Conservation (phyloP, 768 basidiomycete species). For the Trametes elegans region DNA sequence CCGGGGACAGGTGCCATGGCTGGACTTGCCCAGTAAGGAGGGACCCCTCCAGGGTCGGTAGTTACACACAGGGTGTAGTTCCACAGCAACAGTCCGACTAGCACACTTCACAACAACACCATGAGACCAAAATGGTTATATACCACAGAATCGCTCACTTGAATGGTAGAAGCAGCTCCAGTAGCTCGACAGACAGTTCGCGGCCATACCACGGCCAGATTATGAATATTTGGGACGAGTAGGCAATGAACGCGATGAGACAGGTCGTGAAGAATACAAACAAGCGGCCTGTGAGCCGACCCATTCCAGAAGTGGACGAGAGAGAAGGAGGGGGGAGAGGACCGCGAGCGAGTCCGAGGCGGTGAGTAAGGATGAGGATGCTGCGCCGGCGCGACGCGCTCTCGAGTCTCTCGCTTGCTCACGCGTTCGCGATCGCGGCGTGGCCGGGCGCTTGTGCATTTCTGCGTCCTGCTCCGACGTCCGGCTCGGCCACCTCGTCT, state of each 20-base stretch:
- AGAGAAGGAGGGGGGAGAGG: not conserved
- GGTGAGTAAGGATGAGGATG: not conserved
- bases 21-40: conserved; percentile 66
- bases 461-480: not conserved
- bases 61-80: conserved; percentile 84
- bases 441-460: not conserved
- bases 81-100: conserved; percentile 79
- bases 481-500: not conserved
- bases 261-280: conserved; percentile 66
- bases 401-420: not conserved
- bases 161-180: conserved; percentile 82
- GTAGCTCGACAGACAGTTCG: conserved; percentile 67
- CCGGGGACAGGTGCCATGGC: not conserved
- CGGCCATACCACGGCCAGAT: conserved; percentile 93
- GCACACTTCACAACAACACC: conserved; percentile 44
- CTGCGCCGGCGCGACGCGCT: not conserved
- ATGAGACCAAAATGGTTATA: conserved; percentile 1
- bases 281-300: conserved; percentile 53
- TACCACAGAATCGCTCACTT: conserved; percentile 54
- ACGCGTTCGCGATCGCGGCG: not conserved
- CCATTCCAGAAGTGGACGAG: conserved; percentile 31
- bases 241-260: conserved; percentile 84
- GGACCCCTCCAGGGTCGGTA: conserved; percentile 85
- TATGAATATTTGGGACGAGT: conserved; percentile 85
- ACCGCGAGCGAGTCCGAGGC: not conserved